phyloP scores from a whole-genome alignment of 352 stramenopile genomes.

The Phytophthora uliginosa region DNA sequence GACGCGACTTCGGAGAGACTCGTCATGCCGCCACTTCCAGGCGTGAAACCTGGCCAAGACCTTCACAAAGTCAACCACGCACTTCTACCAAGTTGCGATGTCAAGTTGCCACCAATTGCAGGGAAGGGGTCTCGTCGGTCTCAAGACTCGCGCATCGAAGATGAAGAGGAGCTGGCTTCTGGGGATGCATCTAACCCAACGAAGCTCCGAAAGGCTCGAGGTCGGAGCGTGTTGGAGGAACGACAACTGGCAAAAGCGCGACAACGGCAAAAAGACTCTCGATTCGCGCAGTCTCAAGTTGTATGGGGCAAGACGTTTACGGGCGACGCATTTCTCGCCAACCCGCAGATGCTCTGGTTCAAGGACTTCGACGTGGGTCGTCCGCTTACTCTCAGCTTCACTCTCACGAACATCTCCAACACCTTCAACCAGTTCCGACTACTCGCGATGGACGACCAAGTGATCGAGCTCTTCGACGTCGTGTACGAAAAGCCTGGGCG shows the following conservation, averaged over 20 bases:
- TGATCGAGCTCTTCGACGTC: constrained; percentile 92
- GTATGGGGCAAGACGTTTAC: constrained; percentile 87
- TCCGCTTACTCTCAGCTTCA: constrained; percentile 68
- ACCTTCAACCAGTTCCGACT: constrained; percentile 95
- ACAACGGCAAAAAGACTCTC: constrained; percentile 61
- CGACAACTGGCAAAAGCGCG: constrained; percentile 54
- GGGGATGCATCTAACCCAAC: constrained; percentile 3
- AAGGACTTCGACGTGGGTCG: constrained; percentile 91
- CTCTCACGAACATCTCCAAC: constrained; percentile 93
- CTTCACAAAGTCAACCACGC: constrained; percentile 45
- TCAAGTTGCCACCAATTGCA: constrained; percentile 30
- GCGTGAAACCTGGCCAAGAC: constrained; percentile 39
- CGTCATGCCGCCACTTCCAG: constrained; percentile 23
- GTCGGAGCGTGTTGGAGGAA: constrained; percentile 75
- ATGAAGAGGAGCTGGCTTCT: constrained; percentile 16
- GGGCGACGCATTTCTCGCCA: constrained; percentile 83
- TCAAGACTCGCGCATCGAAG: constrained; percentile 19
- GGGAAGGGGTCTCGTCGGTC: background rate
- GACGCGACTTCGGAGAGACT: constrained; percentile 6
- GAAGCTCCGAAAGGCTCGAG: constrained; percentile 38
- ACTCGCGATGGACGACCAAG: constrained; percentile 70
- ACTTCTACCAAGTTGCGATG: constrained; percentile 20
- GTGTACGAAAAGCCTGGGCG: constrained; percentile 87
- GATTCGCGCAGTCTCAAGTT: constrained; percentile 73
- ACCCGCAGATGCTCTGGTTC: constrained; percentile 87